phyloP scores from a whole-genome alignment of 2,329 filamentous ascomycete genomes.

The Acrocalymma vagum region DNA sequence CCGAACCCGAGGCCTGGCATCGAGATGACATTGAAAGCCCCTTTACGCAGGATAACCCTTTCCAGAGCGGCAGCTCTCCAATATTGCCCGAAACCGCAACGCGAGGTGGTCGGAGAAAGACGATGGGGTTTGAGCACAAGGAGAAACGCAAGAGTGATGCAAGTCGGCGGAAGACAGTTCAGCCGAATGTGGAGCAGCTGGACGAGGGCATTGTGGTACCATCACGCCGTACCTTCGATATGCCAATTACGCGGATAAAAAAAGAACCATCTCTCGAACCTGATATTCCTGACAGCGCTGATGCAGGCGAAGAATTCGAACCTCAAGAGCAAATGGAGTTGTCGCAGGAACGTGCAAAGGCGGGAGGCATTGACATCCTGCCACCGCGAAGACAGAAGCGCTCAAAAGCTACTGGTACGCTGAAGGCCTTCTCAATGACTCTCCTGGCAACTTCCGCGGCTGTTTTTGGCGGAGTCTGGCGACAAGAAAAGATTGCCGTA shows the following conservation, averaged over 20 bases:
- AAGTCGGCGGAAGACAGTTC: conserved; percentile 53
- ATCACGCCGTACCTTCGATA: conserved; percentile 66
- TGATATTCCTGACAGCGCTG: conserved; percentile 55
- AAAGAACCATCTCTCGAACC: conserved; percentile 55
- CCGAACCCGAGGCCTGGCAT: conserved; percentile 59
- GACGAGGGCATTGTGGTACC: conserved; percentile 64
- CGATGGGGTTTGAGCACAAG: conserved; percentile 51
- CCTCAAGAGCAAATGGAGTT: conserved; percentile 84
- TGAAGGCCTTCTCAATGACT: conserved; percentile 74
- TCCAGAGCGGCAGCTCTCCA: conserved; percentile 85
- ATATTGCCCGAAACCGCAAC: conserved; percentile 46
- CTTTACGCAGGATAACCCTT: conserved; percentile 91
- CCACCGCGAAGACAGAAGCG: conserved; percentile 44
- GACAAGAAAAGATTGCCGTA: conserved; percentile 94
- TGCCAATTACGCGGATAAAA: conserved; percentile 58
- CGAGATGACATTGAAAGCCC: conserved; percentile 64
- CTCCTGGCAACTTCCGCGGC: conserved; percentile 74
- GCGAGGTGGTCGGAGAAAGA: conserved; percentile 61
- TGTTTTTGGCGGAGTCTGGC: conserved; percentile 82
- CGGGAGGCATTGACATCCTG: conserved; percentile 62
- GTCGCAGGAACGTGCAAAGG: conserved; percentile 70
- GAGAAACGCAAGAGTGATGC: conserved; percentile 55
- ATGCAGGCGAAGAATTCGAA: conserved; percentile 90
- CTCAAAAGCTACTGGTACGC: conserved; percentile 55
- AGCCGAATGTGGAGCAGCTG: conserved; percentile 52